Conservation (phyloP, 2,329 filamentous ascomycete genomes). For the Epicoccum sorghinum region DNA sequence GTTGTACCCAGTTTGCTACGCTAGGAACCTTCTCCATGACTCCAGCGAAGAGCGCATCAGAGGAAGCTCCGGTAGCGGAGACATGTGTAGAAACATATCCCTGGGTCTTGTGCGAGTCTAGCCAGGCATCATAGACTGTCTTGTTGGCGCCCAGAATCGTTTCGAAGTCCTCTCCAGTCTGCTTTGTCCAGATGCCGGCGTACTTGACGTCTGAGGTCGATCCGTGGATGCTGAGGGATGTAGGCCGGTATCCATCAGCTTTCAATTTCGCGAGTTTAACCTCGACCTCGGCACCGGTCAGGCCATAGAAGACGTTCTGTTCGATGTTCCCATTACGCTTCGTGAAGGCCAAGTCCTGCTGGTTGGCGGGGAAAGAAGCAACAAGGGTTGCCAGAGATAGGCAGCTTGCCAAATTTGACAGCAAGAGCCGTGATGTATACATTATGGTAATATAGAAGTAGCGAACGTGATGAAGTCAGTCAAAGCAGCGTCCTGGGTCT, state of each 20-base stretch:
- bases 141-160: constrained; percentile 23
- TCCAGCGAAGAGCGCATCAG: constrained; percentile 25
- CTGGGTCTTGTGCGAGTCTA: constrained; percentile 18
- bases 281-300: constrained; percentile 10
- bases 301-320: constrained; percentile 19
- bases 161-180: constrained; percentile 20
- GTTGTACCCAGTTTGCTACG: constrained; percentile 15
- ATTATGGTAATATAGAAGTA: constrained; percentile 1
- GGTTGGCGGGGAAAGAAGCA: constrained; percentile 10
- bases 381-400: constrained; percentile 17
- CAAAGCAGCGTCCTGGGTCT: not conserved
- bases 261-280: constrained; percentile 17
- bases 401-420: not conserved
- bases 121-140: constrained; percentile 24
- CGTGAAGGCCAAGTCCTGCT: constrained; percentile 1
- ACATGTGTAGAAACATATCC: constrained; percentile 31
- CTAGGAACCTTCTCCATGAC: constrained; percentile 24
- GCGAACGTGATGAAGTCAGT: not conserved
- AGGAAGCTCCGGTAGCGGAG: constrained; percentile 27
- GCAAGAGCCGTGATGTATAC: constrained; percentile 14
- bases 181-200: constrained; percentile 27
- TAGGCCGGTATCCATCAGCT: constrained; percentile 22
- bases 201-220: constrained; percentile 20
- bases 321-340: constrained; percentile 19
- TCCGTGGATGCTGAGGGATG: constrained; percentile 24